These are phyloP conservation scores for Huntiella decipiens DNA, from an alignment of 2,329 filamentous ascomycete species.

Conservation along the genomic window DNA sequence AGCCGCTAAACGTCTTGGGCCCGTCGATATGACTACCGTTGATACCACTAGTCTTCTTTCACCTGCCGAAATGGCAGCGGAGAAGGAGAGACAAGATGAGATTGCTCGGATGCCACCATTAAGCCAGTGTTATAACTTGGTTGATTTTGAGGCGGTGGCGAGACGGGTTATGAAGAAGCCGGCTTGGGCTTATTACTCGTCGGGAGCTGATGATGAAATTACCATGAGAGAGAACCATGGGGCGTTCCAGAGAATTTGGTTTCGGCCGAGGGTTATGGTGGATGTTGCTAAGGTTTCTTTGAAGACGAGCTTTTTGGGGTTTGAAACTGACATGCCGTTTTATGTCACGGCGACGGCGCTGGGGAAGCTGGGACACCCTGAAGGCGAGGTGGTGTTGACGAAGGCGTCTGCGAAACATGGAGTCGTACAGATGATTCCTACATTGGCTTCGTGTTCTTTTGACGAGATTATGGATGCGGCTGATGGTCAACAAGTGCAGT, in stretches of 20 bases:
- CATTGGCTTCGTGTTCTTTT: slow-evolving; percentile 87
- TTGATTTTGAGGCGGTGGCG: slow-evolving; percentile 92
- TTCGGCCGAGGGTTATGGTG: slow-evolving; percentile 72
- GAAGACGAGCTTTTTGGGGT: slow-evolving; percentile 83
- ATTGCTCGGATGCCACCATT: slow-evolving; percentile 58
- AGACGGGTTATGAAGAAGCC: slow-evolving; percentile 83
- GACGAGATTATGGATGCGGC: slow-evolving; percentile 88
- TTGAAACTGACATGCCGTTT: slow-evolving; percentile 68
- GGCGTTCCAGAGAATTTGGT: slow-evolving; percentile 95
- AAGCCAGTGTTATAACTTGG: slow-evolving; percentile 77
- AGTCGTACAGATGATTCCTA: slow-evolving; percentile 96
- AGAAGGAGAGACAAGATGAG: slow-evolving; percentile 49
- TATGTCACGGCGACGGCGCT: slow-evolving; percentile 94
- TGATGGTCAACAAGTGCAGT: slow-evolving; percentile 52
- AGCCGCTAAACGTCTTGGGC: slow-evolving; percentile 69
- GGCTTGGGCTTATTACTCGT: slow-evolving; percentile 96
- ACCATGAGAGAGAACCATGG: slow-evolving; percentile 90
- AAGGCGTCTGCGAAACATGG: slow-evolving; percentile 68
- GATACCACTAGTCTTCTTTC: slow-evolving; percentile 26
- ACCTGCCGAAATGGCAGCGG: slow-evolving; percentile 45
- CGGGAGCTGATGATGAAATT: slow-evolving; percentile 47
- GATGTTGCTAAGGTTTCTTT: slow-evolving; percentile 79
- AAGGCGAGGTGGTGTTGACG: slow-evolving; percentile 85
- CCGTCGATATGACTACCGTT: slow-evolving; percentile 73
- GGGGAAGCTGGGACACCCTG: slow-evolving; percentile 82